Conservation (phyloP, 2,329 filamentous ascomycete species). For the Exophiala sp. region DNA sequence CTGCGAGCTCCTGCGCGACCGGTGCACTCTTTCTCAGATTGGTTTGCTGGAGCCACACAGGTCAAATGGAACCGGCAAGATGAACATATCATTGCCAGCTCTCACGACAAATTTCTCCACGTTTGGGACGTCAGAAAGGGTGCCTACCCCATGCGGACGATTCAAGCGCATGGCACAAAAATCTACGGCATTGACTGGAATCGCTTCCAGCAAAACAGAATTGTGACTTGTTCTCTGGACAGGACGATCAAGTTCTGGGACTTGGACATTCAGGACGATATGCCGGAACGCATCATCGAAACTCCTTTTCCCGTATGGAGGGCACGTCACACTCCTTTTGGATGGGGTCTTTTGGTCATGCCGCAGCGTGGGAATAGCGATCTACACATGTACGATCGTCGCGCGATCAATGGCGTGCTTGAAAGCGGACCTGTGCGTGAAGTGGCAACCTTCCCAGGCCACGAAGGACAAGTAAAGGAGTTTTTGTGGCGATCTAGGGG, state of each 20-base stretch:
- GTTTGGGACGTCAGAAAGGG: constrained; percentile 88
- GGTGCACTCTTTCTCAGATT: constrained; percentile 80
- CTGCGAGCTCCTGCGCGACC: constrained; percentile 70
- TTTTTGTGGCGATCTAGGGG: constrained; percentile 86
- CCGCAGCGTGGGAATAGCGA: constrained; percentile 83
- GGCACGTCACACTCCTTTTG: constrained; percentile 87
- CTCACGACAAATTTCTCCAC: constrained; percentile 80
- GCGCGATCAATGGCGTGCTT: constrained; percentile 30
- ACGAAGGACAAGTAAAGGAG: constrained; percentile 72
- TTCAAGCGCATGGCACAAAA: constrained; percentile 84
- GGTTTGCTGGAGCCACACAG: constrained; percentile 89
- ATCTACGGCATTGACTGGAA: constrained; percentile 98
- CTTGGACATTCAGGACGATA: constrained; percentile 60
- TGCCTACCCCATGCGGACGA: constrained; percentile 73
- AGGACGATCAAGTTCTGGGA: constrained; percentile 95
- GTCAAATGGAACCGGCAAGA: constrained; percentile 93
- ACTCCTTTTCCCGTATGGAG: constrained; percentile 88
- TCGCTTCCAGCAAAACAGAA: constrained; percentile 64
- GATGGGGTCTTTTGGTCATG: constrained; percentile 81
- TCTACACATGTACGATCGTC: constrained; percentile 76
- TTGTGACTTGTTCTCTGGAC: constrained; percentile 87
- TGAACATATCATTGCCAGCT: constrained; percentile 81
- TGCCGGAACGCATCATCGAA: constrained; percentile 71
- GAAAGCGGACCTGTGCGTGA: constrained; percentile 38
- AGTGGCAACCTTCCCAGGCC: constrained; percentile 52